Evolutionary conservation across 768 basidiomycete species (phyloP).

Genomic region (Calvatia gigantea): DNA sequence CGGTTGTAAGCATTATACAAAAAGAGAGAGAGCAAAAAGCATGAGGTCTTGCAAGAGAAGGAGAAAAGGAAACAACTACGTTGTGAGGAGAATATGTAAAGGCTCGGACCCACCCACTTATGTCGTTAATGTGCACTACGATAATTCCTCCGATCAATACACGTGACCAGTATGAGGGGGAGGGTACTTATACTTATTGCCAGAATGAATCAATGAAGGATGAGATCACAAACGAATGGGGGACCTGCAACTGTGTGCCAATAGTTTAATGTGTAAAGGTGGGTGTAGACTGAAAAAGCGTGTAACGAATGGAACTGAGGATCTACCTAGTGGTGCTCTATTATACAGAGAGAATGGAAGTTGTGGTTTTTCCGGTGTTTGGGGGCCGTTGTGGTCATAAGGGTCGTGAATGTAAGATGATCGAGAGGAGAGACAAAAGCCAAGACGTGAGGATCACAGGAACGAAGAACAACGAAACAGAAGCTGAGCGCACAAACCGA

Average conservation of each 20-base stretch:
- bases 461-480: neutral
- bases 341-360: constrained; percentile 4
- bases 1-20: constrained; percentile 4
- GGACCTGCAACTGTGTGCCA: neutral
- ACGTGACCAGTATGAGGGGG: neutral
- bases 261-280: neutral
- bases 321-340: constrained; percentile 6
- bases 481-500: neutral
- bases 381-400: neutral
- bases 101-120: neutral
- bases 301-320: constrained; percentile 1
- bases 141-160: neutral
- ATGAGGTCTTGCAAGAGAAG: neutral
- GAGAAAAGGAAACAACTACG: neutral
- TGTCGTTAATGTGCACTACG: neutral
- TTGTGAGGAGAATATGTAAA: neutral
- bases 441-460: neutral
- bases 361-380: neutral
- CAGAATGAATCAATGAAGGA: neutral
- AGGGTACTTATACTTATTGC: too few species aligned
- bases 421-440: too few species aligned
- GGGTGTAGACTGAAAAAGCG: neutral
- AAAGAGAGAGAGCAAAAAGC: neutral
- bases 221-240: neutral
- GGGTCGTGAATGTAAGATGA: neutral